Evolutionary conservation across 2,329 filamentous ascomycete species (phyloP).

Genomic region (Cryphonectria naterciae): DNA sequence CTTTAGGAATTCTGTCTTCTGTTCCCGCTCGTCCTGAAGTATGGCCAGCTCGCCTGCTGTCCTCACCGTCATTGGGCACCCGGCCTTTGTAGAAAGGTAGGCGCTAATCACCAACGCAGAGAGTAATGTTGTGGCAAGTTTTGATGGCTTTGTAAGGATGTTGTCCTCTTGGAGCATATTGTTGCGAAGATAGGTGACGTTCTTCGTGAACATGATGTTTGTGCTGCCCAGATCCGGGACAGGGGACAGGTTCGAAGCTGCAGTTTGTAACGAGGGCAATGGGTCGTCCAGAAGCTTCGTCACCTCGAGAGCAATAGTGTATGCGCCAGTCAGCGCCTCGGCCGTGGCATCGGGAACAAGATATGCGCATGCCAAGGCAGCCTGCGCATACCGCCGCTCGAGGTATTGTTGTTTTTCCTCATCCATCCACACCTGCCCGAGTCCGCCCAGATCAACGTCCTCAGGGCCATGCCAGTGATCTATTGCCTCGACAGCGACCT

Average conservation of each 20-base stretch:
- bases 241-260: conserved; percentile 51
- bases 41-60: conserved; percentile 67
- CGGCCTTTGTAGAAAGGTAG: conserved; percentile 56
- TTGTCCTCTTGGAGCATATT: conserved; percentile 64
- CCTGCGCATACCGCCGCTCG: conserved; percentile 67
- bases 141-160: conserved; percentile 64
- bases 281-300: conserved; percentile 63
- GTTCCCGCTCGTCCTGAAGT: conserved; percentile 65
- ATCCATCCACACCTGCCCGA: conserved; percentile 59
- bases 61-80: conserved; percentile 55
- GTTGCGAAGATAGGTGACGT: conserved; percentile 52
- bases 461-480: conserved; percentile 74
- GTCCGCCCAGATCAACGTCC: conserved; percentile 70
- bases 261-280: conserved; percentile 54
- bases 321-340: conserved; percentile 63
- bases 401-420: conserved; percentile 64
- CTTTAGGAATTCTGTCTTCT: conserved; percentile 61
- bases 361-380: conserved; percentile 70
- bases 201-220: conserved; percentile 44
- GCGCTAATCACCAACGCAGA: conserved; percentile 67
- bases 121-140: conserved; percentile 60
- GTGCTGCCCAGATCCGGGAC: conserved; percentile 39
- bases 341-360: conserved; percentile 62
- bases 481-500: conserved; percentile 63
- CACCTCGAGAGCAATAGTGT: conserved; percentile 63